These are phyloP conservation scores for Geotrichum australiense DNA, from an alignment of 1,139 yeast species.

Conservation along the genomic window DNA sequence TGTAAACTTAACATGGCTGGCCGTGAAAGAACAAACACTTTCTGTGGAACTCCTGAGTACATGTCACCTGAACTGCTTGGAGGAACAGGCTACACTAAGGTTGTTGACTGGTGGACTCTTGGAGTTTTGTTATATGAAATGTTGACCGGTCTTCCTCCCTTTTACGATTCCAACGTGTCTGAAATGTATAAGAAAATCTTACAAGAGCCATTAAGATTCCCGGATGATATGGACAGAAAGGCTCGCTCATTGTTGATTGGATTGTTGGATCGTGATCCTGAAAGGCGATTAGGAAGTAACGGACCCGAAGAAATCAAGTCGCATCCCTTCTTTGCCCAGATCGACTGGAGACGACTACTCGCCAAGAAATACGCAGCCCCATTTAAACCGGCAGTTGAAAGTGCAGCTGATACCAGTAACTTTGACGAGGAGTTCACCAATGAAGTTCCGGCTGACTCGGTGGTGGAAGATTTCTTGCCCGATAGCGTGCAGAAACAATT, in stretches of 20 bases:
- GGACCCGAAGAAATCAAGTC: constrained; percentile 81
- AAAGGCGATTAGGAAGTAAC: constrained; percentile 61
- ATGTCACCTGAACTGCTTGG: constrained; percentile 87
- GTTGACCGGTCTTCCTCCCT: constrained; percentile 95
- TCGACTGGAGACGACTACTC: constrained; percentile 82
- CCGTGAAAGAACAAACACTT: constrained; percentile 83
- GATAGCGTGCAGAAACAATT: constrained; percentile 91
- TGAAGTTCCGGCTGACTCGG: constrained; percentile 92
- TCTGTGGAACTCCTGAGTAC: constrained; percentile 96
- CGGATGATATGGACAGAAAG: constrained; percentile 78
- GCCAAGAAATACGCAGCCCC: constrained; percentile 93
- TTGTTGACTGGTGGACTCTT: constrained; percentile 98
- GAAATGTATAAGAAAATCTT: constrained; percentile 91
- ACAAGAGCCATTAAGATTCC: constrained; percentile 83
- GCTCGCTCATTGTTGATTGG: constrained; percentile 77
- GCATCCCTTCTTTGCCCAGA: constrained; percentile 82
- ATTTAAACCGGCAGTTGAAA: constrained; percentile 85
- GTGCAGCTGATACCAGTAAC: constrained; percentile 83
- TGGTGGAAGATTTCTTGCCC: constrained; percentile 74
- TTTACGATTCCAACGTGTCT: constrained; percentile 86
- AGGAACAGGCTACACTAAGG: constrained; percentile 91
- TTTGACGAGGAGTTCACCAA: constrained; percentile 89
- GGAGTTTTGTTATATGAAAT: constrained; percentile 93
- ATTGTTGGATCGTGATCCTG: constrained; percentile 79
- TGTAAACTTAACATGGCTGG: constrained; percentile 91